Percentiles rank a stretch among this genome's conserved stretches.
These are phyloP conservation scores for Akanthomyces uredinophilus DNA, from an alignment of 2,329 filamentous ascomycete genomes.

Conservation along the genomic window DNA sequence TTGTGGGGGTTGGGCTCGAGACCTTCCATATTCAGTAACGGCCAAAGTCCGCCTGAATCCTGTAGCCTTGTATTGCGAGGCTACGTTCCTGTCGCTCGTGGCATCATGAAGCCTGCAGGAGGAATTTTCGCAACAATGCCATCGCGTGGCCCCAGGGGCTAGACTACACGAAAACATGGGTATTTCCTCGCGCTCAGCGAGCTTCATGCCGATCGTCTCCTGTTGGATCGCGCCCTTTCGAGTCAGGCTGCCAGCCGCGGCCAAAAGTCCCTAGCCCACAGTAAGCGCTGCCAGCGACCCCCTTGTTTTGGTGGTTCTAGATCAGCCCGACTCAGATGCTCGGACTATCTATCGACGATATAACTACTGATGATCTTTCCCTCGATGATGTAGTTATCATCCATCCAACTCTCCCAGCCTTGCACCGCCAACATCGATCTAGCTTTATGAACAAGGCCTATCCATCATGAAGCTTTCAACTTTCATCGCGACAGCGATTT, in stretches of 20 bases:
- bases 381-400: not conserved
- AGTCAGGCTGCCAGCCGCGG: not conserved
- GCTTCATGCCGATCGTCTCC: not conserved
- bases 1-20: too few relatives aligned
- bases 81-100: too few relatives aligned
- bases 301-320: not conserved
- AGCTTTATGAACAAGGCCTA: not conserved
- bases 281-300: not conserved
- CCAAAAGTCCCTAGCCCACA: not conserved
- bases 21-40: too few relatives aligned
- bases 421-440: not conserved
- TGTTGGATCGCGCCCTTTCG: not conserved
- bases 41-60: too few relatives aligned
- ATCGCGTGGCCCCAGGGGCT: too few relatives aligned
- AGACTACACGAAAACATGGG: too few relatives aligned
- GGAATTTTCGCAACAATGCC: too few relatives aligned
- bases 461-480: not conserved
- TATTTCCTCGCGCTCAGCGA: too few relatives aligned
- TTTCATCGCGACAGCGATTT: not conserved
- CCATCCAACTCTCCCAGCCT: not conserved
- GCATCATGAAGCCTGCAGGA: too few relatives aligned
- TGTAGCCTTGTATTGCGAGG: too few relatives aligned
- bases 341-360: not conserved
- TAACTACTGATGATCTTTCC: not conserved
- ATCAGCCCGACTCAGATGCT: not conserved